Conservation (phyloP, 345 rosid genomes). For the Lenwebbia sp. region DNA sequence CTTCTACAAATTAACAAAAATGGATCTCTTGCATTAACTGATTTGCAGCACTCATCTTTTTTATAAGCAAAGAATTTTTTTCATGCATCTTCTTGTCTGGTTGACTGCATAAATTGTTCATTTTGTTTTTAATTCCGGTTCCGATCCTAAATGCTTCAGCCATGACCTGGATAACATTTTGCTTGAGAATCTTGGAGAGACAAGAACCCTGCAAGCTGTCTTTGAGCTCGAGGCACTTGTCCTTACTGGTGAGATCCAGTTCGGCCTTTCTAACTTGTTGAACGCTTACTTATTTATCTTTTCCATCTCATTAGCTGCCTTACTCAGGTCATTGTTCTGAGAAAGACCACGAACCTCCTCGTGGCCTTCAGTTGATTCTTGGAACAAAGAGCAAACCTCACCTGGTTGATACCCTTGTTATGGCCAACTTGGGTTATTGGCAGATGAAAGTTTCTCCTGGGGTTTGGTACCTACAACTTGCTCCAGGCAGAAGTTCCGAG, state of each 20-base stretch:
- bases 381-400: constrained; percentile 89
- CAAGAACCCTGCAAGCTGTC: constrained; percentile 92
- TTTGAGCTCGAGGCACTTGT: constrained; percentile 97
- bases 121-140: not conserved
- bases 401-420: constrained; percentile 94
- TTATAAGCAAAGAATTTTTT: not conserved
- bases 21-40: not conserved
- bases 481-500: constrained; percentile 94
- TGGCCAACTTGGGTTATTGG: constrained; percentile 99
- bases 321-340: constrained; percentile 87
- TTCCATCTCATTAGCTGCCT: not conserved
- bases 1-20: not conserved
- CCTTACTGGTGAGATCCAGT: constrained; percentile 65
- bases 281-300: not conserved
- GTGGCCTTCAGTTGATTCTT: constrained; percentile 96
- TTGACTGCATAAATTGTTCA: not conserved
- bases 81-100: not conserved
- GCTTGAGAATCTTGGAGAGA: constrained; percentile 97
- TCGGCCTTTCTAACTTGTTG: not conserved
- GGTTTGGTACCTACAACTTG: constrained; percentile 96
- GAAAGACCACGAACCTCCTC: constrained; percentile 96
- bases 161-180: constrained; percentile 96
- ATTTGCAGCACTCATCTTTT: not conserved
- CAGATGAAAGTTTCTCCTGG: constrained; percentile 99
- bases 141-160: constrained; percentile 16